phyloP scores from a whole-genome alignment of 257 asterid species.

The Asclepias syriaca region DNA sequence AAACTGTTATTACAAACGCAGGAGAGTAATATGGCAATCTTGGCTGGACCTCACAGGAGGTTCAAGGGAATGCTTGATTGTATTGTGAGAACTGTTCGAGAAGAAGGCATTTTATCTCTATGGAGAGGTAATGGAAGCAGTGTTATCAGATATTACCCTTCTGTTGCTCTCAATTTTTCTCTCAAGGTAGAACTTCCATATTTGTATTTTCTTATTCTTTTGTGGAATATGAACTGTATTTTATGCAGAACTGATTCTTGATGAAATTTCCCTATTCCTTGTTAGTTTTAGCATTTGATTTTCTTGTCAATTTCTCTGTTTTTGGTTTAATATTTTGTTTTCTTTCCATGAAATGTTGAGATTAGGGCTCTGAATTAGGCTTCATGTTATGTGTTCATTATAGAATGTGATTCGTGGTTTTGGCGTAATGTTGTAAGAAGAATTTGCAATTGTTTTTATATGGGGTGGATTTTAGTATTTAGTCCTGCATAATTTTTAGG shows the following conservation, averaged over 20 bases:
- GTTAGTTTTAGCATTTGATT: neutral
- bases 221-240: neutral
- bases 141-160: constrained; percentile 90
- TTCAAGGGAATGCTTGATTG: constrained; percentile 95
- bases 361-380: neutral
- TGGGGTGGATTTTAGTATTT: neutral
- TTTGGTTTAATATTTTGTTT: neutral
- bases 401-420: neutral
- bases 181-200: constrained; percentile 59
- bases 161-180: constrained; percentile 95
- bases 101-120: constrained; percentile 78
- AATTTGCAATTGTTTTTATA: neutral
- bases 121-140: constrained; percentile 99
- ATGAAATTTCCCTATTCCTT: neutral
- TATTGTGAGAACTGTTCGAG: constrained; percentile 65
- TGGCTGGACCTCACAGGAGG: constrained; percentile 65
- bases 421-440: neutral
- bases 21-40: constrained; percentile 81
- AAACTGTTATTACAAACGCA: constrained; percentile 96
- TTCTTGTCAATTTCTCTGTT: neutral
- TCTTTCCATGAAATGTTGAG: constrained; percentile 1
- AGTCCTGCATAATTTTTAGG: neutral
- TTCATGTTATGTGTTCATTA: neutral
- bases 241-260: neutral
- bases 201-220: neutral